Conservation (phyloP, 495 filamentous ascomycete species). For the Xylaria nigripes region DNA sequence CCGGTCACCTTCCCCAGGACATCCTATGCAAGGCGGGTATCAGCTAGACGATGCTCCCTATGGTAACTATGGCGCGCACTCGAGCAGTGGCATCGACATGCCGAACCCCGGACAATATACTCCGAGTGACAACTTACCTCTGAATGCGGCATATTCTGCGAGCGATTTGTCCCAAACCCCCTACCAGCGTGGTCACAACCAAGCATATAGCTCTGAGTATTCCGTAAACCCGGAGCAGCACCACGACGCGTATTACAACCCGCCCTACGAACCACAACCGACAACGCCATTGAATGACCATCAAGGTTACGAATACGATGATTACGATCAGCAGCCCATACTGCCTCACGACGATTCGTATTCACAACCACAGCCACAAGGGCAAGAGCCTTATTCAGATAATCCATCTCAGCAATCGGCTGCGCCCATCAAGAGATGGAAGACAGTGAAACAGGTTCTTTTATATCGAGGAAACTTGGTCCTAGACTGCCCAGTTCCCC, state of each 20-base stretch:
- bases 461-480: constrained; percentile 96
- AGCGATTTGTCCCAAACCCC: constrained; percentile 56
- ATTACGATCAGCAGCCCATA: constrained; percentile 44
- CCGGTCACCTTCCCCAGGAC: constrained; percentile 50
- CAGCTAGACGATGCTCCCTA: constrained; percentile 66
- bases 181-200: constrained; percentile 61
- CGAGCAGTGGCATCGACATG: constrained; percentile 44
- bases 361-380: constrained; percentile 20
- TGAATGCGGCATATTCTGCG: constrained; percentile 59
- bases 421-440: constrained; percentile 77
- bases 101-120: constrained; percentile 49
- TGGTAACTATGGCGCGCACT: constrained; percentile 22
- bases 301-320: constrained; percentile 45
- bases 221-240: constrained; percentile 71
- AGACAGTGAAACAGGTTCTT: constrained; percentile 96
- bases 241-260: constrained; percentile 78
- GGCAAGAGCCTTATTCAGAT: constrained; percentile 42
- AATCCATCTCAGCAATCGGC: constrained; percentile 43
- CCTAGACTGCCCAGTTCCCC: constrained; percentile 92
- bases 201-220: constrained; percentile 58
- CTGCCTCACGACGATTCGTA: constrained; percentile 40
- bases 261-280: constrained; percentile 64
- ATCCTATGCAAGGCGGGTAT: constrained; percentile 52
- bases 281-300: constrained; percentile 41
- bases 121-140: constrained; percentile 31